These are phyloP conservation scores for Cymbopogon flexuosus DNA, from an alignment of 202 grass and related monocot genomes.

Conservation along the genomic window DNA sequence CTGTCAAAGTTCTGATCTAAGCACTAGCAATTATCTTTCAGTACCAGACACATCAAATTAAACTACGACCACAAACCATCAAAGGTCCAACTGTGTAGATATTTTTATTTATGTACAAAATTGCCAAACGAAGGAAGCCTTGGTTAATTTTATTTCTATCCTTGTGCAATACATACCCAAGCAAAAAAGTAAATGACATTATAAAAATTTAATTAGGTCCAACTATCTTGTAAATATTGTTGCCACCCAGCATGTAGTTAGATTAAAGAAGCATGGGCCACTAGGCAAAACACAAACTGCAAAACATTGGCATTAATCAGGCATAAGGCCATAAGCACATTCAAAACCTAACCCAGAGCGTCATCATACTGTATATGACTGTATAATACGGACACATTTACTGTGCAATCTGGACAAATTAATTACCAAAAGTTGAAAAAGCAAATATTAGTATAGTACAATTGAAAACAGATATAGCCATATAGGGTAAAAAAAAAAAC, in stretches of 20 bases:
- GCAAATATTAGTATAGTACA: not conserved
- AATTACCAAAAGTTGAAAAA: not conserved
- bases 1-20: not conserved
- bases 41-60: not conserved
- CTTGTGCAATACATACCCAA: not conserved
- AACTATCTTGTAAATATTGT: too few relatives aligned
- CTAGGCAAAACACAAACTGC: too few relatives aligned
- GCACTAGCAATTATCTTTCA: not conserved
- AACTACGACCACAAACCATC: not conserved
- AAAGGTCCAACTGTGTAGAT: too few relatives aligned
- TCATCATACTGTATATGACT: not conserved
- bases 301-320: too few relatives aligned
- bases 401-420: not conserved
- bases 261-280: too few relatives aligned
- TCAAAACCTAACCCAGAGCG: too few relatives aligned
- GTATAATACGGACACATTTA: not conserved
- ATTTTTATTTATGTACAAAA: not conserved
- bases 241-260: too few relatives aligned
- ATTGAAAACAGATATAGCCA: not conserved
- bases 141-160: not conserved
- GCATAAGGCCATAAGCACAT: too few relatives aligned
- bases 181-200: too few relatives aligned
- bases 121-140: not conserved
- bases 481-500: too few relatives aligned
- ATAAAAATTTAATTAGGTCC: too few relatives aligned